Base-by-base conservation (phyloP, 805 yeast species). In the Metschnikowia baotianmanensis region DNA sequence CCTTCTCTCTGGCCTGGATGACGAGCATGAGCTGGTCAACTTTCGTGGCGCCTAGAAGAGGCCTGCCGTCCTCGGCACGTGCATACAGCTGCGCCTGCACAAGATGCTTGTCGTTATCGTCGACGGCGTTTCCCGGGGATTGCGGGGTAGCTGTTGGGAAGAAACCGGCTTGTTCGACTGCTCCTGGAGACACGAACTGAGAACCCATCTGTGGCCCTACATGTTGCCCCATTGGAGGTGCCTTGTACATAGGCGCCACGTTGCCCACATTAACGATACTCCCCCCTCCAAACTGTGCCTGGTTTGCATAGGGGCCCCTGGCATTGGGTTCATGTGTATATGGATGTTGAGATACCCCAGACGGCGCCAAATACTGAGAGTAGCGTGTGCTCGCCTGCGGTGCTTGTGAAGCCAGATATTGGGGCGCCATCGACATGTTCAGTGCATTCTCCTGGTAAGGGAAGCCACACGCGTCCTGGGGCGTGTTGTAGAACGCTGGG, bases 1-100 rank as follows among this genome's bases (percentile, higher is more conserved):
- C 86, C 48, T 85, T 83, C 45, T 83, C 85, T 37, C 95, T 74
- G 0, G 96, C 95, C 61, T 90, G 96, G 39, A 90, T 84, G 27
- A 88, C 86, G 35, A 90, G 70, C 96, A 90, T 88, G 55, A 90
- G 67, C 54, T 84, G 95, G 63, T 90, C 98, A 20, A 90, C 86
- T 56, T 86, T 86, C 0, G 96, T 90, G 3, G 90, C 88, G 2
- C 96, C 96, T 5, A 87, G 61, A 17, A 83, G 64, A 3, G 89
- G 87, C 37, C 86, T 65, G 1, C 83, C 82, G 50, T 81, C 86
- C 32, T 80, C 85, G 3, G 76, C 56, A 33, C 67, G 69, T 16
- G 67, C 63, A 33, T 70, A 62, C 36, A 72, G 76, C 42, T 71
- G 76, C 0, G 73, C 75, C 6, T 78, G 67, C 15, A 75, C 69